Evolutionary conservation across 129 eudicot species (phyloP), one percentile per base, ranked within the genome.

Genomic region (Lactuca saligna): DNA sequence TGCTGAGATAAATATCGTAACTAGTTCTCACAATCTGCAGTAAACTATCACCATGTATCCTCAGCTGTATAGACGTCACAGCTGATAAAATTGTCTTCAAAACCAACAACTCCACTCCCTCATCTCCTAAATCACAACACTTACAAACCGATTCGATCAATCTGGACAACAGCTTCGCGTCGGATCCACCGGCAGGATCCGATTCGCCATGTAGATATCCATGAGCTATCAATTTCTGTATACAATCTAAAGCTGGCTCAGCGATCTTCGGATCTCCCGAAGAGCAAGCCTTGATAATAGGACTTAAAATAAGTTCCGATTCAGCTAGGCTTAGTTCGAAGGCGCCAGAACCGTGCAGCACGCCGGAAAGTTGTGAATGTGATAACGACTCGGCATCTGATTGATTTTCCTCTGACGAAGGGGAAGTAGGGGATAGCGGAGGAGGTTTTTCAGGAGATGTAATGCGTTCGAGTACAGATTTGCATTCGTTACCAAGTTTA

Each of bases 11-110:
- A 29, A 92, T 79, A 73, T 92, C 98, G 65, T 92, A 92, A 57
- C 96, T 80, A 62, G 96, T 92, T 79, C 91, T 72, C 32, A 92
- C 95, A 33, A 92, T 86, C 74, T 82, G 85, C 83, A 92, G 69
- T 71, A 92, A 78, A 75, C 95, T 88, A 81, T 88, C 96, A 8
- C 98, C 98, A 42, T 92, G 98, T 38, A 92, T 86, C 65, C 95
- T 66, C 66, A 92, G 37, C 10, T 85, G 82, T 4, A 80, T 78
- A 0, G 95, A 86, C 2, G 98, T 92, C 41, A 92, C 98, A n/a
- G 95, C 91, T 0, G 96, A 88, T 17, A 92, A 54, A 64, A 89
- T 81, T 4, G 96, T 77, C 82, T 88, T 88, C 57, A 92, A 74
- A 25, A 92, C 81, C 68, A 88, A 64, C 80, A 92, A 75, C 59